Conservation (phyloP, 768 basidiomycete species). For the Dacryopinax primogenitus region DNA sequence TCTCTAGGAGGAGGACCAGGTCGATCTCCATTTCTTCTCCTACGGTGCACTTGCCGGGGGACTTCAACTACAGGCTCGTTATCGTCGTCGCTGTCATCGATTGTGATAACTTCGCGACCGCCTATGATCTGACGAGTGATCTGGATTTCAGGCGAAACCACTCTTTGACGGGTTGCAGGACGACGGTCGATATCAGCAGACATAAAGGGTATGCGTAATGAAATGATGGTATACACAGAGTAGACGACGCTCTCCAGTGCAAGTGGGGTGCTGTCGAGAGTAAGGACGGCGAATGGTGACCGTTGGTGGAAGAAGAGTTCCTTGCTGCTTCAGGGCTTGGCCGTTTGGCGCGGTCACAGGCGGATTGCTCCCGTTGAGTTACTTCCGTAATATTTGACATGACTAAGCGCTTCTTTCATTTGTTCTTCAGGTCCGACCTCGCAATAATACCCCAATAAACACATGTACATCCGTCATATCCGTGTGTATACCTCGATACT, state of each 20-base stretch:
- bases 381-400: too few relatives aligned
- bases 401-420: too few relatives aligned
- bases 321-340: too few relatives aligned
- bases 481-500: neutral
- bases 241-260: too few relatives aligned
- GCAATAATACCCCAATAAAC: too few relatives aligned
- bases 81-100: constrained; percentile 6
- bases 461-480: too few relatives aligned
- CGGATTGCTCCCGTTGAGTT: too few relatives aligned
- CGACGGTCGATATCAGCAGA: neutral
- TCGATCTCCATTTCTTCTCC: neutral
- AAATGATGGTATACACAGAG: neutral
- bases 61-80: neutral
- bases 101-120: neutral
- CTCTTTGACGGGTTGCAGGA: neutral
- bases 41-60: neutral
- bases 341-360: too few relatives aligned
- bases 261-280: too few relatives aligned
- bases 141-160: neutral
- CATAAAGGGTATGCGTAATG: neutral
- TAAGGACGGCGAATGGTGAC: too few relatives aligned
- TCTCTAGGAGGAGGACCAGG: neutral
- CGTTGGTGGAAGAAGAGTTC: too few relatives aligned
- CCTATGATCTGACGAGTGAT: neutral
- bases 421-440: too few relatives aligned